A percentile compares a stretch with the other conserved stretches of the same genome.
Evolutionary conservation across 768 basidiomycete species (phyloP).

Genomic region (Cubamyces lactineus): DNA sequence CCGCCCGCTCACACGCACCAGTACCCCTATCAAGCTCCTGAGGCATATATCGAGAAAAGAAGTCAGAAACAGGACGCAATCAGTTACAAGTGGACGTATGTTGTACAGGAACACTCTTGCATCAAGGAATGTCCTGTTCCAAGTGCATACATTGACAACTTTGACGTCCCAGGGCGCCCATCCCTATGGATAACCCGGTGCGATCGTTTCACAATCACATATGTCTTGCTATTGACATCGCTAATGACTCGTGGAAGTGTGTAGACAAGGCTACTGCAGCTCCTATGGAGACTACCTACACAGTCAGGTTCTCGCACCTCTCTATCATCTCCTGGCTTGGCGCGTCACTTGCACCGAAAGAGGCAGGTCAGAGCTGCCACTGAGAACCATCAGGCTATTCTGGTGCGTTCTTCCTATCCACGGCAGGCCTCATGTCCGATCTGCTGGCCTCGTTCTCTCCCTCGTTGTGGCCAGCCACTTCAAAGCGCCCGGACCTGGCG

Average conservation of each 20-base stretch:
- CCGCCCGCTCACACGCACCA: too few relatives aligned
- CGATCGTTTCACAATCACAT: too few relatives aligned
- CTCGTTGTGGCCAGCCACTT: slow-evolving; percentile 17
- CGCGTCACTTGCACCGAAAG: slow-evolving; percentile 1
- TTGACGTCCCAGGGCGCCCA: too few relatives aligned
- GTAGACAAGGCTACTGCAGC: background rate
- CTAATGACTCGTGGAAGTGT: too few relatives aligned
- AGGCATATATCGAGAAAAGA: too few relatives aligned
- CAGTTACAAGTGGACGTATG: too few relatives aligned
- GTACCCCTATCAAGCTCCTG: too few relatives aligned
- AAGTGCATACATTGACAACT: too few relatives aligned
- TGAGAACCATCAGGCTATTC: slow-evolving; percentile 19
- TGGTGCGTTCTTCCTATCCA: slow-evolving; percentile 1
- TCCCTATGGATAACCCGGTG: too few relatives aligned
- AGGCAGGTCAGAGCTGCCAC: slow-evolving; percentile 10
- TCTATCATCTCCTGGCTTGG: background rate
- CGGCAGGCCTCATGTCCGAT: slow-evolving; percentile 19
- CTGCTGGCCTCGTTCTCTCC: slow-evolving; percentile 13
- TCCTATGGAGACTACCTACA: background rate
- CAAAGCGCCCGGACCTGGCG: slow-evolving; percentile 18
- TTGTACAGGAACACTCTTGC: too few relatives aligned
- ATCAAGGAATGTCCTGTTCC: too few relatives aligned
- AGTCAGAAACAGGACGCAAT: too few relatives aligned
- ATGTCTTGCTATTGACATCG: background rate
- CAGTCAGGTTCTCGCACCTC: slow-evolving; percentile 4